Conservation (phyloP, 2,329 filamentous ascomycete genomes). For the Paramyrothecium sp. region DNA sequence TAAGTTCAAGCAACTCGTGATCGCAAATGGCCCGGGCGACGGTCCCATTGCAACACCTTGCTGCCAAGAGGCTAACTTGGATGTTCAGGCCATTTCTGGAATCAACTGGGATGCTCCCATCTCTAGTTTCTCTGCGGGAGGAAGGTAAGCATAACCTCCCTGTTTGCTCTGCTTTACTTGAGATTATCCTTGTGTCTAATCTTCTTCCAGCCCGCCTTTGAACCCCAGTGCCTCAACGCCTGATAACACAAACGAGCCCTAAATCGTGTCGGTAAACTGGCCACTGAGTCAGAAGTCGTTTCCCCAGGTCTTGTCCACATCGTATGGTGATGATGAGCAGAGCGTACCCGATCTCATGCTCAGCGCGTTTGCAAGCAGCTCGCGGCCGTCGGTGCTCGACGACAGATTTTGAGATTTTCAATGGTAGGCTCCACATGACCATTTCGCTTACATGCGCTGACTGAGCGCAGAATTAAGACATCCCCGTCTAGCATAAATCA, state of each 20-base stretch:
- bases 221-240: slow-evolving; percentile 2
- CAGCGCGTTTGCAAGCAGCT: slow-evolving; percentile 26
- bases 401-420: too few relatives aligned
- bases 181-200: not conserved
- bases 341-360: slow-evolving; percentile 26
- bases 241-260: slow-evolving; percentile 49
- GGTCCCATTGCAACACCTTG: not conserved
- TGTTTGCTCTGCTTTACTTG: not conserved
- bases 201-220: not conserved
- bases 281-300: slow-evolving; percentile 31
- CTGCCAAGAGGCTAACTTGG: slow-evolving; percentile 2
- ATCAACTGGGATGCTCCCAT: slow-evolving; percentile 3
- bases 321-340: slow-evolving; percentile 33
- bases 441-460: too few relatives aligned
- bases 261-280: slow-evolving; percentile 42
- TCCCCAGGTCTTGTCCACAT: slow-evolving; percentile 32
- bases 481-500: too few relatives aligned
- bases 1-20: slow-evolving; percentile 3
- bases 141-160: not conserved
- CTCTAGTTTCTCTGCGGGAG: slow-evolving; percentile 1
- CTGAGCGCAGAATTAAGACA: too few relatives aligned
- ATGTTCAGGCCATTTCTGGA: slow-evolving; percentile 1
- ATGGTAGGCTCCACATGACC: too few relatives aligned
- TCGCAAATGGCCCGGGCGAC: not conserved
- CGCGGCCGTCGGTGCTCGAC: slow-evolving; percentile 27